Evolutionary conservation across 2,329 filamentous ascomycete genomes (phyloP).

Genomic region (Aspergillus sp.): DNA sequence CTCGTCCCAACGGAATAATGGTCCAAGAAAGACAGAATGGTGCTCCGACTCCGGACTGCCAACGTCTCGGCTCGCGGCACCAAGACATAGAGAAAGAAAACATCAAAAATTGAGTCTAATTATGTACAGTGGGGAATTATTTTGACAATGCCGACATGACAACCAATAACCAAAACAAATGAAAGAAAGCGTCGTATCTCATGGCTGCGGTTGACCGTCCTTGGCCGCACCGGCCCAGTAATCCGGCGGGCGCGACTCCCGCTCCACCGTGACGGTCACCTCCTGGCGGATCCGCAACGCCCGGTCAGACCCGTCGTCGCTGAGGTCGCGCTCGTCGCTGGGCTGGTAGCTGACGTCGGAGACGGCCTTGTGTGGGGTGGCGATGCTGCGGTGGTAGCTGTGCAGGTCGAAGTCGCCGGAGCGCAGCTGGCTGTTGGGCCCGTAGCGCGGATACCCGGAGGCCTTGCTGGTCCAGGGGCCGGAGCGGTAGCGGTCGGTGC

Average conservation of each 20-base stretch:
- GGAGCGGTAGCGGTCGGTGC: slow-evolving; percentile 33
- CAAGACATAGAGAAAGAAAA: background rate
- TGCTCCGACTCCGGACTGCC: background rate
- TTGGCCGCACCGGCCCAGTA: slow-evolving; percentile 5
- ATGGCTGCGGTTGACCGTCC: slow-evolving; percentile 7
- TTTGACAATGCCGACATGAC: background rate
- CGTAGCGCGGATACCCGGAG: slow-evolving; percentile 26
- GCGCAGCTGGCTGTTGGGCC: slow-evolving; percentile 25
- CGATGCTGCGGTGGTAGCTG: slow-evolving; percentile 27
- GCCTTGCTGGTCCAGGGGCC: slow-evolving; percentile 32
- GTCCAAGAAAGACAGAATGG: too few species aligned
- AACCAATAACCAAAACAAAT: background rate
- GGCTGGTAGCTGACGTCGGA: slow-evolving; percentile 27
- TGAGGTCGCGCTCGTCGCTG: slow-evolving; percentile 30
- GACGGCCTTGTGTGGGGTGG: slow-evolving; percentile 26
- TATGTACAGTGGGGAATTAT: slow-evolving; percentile 1
- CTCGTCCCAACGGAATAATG: too few species aligned
- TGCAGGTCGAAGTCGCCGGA: slow-evolving; percentile 31
- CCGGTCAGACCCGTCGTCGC: slow-evolving; percentile 37
- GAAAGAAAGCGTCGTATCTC: background rate
- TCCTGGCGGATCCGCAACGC: slow-evolving; percentile 40
- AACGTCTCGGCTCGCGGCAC: background rate
- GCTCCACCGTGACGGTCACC: slow-evolving; percentile 33
- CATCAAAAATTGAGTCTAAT: background rate
- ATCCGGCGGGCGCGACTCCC: slow-evolving; percentile 14